Evolutionary conservation across 257 asterid genomes (phyloP).

Genomic region (Solanum arcanum): DNA sequence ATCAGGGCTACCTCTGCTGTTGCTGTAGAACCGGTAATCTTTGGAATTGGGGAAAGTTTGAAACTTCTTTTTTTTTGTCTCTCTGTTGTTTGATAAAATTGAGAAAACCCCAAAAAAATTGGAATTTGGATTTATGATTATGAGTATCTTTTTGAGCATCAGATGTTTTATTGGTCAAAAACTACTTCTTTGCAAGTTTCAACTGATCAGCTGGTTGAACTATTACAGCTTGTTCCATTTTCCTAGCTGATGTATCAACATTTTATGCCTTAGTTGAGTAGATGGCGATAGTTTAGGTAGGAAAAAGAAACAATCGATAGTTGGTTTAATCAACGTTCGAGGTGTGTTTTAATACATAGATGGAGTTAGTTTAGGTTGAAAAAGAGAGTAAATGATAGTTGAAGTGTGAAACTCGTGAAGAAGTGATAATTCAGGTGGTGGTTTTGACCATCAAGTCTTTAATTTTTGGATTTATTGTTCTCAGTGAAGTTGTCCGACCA

Average conservation of each 20-base stretch:
- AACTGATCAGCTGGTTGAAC: not conserved
- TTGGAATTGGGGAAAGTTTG: not conserved
- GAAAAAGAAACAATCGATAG: not conserved
- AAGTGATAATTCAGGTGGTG: not conserved
- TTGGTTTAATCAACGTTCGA: not conserved
- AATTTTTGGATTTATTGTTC: not conserved
- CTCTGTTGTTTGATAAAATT: not conserved
- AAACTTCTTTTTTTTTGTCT: not conserved
- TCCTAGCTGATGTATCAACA: not conserved
- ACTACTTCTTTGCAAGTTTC: not conserved
- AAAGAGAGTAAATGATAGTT: not conserved
- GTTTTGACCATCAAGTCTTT: not conserved
- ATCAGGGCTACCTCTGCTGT: slow-evolving; percentile 52
- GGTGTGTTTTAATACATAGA: not conserved
- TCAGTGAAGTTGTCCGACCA: not conserved
- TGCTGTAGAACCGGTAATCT: slow-evolving; percentile 45
- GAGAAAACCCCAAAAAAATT: not conserved
- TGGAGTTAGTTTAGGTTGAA: not conserved
- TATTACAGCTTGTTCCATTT: not conserved
- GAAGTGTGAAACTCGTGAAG: not conserved
- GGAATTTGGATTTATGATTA: not conserved
- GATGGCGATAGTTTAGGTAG: not conserved
- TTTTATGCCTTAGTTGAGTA: not conserved
- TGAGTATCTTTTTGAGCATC: not conserved
- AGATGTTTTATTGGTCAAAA: not conserved